Evolutionary conservation across 441 rosid species (phyloP), one percentile per base, ranked within the genome.

Genomic region (Omphalea diandra): DNA sequence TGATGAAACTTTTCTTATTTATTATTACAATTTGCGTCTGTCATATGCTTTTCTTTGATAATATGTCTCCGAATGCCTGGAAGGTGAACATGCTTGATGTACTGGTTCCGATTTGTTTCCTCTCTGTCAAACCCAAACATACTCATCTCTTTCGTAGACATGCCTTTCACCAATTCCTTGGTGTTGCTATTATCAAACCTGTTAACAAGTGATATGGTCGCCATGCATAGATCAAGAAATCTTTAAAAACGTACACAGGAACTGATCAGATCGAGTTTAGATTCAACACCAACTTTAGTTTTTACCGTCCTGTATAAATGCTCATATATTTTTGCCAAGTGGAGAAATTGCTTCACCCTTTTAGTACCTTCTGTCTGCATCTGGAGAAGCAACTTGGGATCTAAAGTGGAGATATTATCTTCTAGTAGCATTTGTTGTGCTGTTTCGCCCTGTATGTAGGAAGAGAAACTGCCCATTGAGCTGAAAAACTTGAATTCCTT

Each of bases 171-270:
- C 68, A 83, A 52, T 65, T 64, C 77, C 17, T 46, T 53, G 1
- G 73, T 66, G 50, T 75, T 80, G 36, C 67, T 61, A 0, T 63
- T 71, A n/a, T 84, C 78, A 46, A 75, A 75, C 73, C 86, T 84
- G 36, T 4, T 26, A 47, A 12, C n/a, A 76, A 41, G 14, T 2
- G 46, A 9, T 17, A 41, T 38, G 6, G 3, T 2, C 9, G 41
- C 4, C 3, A 2, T 2, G 10, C n/a, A n/a, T 41, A 9, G 15
- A 41, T 12, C 46, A 41, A 10, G 15, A 41, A 41, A 10, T 6
- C 1, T 41, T 41, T 12, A 41, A 41, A 11, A 41, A 3, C 4
- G 38, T 41, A 17, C 10, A 41, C 15, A 9, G 46, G 29, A 82
- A 76, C 74, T n/a, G n/a, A n/a, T n/a, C n/a, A n/a, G n/a, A n/a